These are phyloP conservation scores for Ophiosphaerella korrae DNA, from an alignment of 2,329 filamentous ascomycete species.

Conservation along the genomic window DNA sequence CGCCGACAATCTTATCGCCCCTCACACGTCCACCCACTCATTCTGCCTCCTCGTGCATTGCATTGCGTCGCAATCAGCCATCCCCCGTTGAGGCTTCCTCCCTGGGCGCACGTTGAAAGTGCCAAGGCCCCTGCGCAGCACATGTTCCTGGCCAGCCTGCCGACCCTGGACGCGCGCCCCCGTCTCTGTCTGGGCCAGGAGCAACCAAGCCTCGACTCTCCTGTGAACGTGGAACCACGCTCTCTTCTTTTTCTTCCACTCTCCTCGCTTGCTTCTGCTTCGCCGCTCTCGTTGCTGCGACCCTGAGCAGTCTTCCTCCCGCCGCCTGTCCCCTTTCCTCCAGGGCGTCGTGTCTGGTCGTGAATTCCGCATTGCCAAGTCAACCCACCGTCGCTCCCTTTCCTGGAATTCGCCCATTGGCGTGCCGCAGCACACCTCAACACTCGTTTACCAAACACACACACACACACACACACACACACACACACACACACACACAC, in stretches of 20 bases:
- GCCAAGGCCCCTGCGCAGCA: slow-evolving; percentile 24
- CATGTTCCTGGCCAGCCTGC: slow-evolving; percentile 22
- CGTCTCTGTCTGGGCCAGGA: slow-evolving; percentile 25
- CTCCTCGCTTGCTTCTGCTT: not conserved
- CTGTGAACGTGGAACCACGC: slow-evolving; percentile 6
- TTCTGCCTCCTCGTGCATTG: too few relatives aligned
- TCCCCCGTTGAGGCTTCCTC: slow-evolving; percentile 7
- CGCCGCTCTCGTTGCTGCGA: slow-evolving; percentile 31
- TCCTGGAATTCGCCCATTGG: slow-evolving; percentile 31
- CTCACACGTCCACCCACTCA: too few relatives aligned
- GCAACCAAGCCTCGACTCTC: slow-evolving; percentile 12
- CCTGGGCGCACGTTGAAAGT: slow-evolving; percentile 14
- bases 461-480: slow-evolving; percentile 29
- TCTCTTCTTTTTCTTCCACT: slow-evolving; percentile 23
- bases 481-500: slow-evolving; percentile 14
- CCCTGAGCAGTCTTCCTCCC: slow-evolving; percentile 25
- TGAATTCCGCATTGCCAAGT: slow-evolving; percentile 17
- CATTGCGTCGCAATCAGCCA: not conserved
- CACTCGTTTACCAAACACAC: slow-evolving; percentile 27
- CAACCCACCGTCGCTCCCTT: slow-evolving; percentile 24
- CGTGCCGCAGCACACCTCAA: slow-evolving; percentile 38
- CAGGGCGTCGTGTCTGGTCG: slow-evolving; percentile 2
- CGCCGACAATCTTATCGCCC: too few relatives aligned
- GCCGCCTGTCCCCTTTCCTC: slow-evolving; percentile 4
- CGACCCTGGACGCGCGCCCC: slow-evolving; percentile 5